Percentiles rank a stretch among this genome's conserved stretches.
Conservation (phyloP, 2,329 filamentous ascomycete species). For the Botrytis cinerea region DNA sequence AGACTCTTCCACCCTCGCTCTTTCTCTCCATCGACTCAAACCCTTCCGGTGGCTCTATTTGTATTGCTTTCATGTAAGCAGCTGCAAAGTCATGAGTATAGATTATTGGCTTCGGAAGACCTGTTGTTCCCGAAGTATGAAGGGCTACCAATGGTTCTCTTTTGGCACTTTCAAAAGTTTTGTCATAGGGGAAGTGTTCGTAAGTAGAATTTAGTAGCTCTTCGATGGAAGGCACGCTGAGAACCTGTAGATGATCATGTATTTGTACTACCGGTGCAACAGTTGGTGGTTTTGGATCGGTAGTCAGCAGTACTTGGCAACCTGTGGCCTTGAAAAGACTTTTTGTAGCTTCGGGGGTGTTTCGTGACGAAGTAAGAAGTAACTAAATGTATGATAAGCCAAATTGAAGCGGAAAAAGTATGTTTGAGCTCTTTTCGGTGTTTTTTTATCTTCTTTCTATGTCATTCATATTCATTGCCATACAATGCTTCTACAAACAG, state of each 20-base stretch:
- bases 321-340: background rate
- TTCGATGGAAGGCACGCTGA: background rate
- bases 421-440: too few species aligned
- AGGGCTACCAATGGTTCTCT: background rate
- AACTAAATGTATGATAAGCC: background rate
- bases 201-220: conserved; percentile 1
- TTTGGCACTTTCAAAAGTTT: background rate
- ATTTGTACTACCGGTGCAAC: background rate
- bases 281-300: background rate
- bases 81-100: background rate
- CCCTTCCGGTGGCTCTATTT: background rate
- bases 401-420: too few species aligned
- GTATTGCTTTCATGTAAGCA: background rate
- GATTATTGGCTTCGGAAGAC: background rate
- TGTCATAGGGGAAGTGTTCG: background rate
- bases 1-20: background rate
- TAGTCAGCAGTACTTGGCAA: background rate
- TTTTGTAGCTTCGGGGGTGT: background rate
- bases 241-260: background rate
- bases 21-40: background rate
- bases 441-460: too few species aligned
- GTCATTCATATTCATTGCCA: background rate
- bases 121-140: conserved; percentile 5
- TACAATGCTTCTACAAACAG: background rate
- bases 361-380: background rate